phyloP scores from a whole-genome alignment of 352 stramenopile species.

The Globisporangium sylvaticum region DNA sequence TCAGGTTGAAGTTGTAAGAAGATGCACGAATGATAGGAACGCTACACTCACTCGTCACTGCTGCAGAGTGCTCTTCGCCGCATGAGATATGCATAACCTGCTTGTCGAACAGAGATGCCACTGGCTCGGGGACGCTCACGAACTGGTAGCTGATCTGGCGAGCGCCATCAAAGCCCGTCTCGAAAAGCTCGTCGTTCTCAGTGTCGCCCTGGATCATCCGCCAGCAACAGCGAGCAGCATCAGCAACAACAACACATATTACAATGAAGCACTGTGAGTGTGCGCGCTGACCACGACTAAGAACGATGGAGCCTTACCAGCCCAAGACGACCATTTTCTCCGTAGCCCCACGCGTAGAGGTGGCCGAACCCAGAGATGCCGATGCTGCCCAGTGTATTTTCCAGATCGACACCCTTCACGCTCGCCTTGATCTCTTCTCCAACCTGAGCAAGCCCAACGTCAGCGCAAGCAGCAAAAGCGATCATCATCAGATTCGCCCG shows the following conservation, averaged over 20 bases:
- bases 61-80: slow-evolving; percentile 62
- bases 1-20: background rate
- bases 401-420: slow-evolving; percentile 33
- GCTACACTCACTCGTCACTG: slow-evolving; percentile 45
- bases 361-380: slow-evolving; percentile 34
- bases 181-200: slow-evolving; percentile 64
- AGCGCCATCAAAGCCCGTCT: slow-evolving; percentile 58
- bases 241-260: background rate
- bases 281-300: background rate
- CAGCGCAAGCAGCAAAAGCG: background rate
- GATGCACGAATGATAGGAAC: background rate
- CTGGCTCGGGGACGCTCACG: slow-evolving; percentile 39
- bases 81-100: slow-evolving; percentile 48
- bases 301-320: slow-evolving; percentile 26
- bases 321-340: slow-evolving; percentile 57
- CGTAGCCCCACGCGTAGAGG: slow-evolving; percentile 71
- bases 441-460: slow-evolving; percentile 15
- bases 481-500: no score
- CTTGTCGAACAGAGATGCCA: slow-evolving; percentile 43
- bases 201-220: slow-evolving; percentile 41
- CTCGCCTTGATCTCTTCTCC: slow-evolving; percentile 42
- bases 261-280: background rate
- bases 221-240: background rate
- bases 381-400: slow-evolving; percentile 47
- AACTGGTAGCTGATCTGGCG: slow-evolving; percentile 70